These are phyloP conservation scores for Bocquillonia castaneifolia DNA, from an alignment of 441 rosid species.

Conservation along the genomic window DNA sequence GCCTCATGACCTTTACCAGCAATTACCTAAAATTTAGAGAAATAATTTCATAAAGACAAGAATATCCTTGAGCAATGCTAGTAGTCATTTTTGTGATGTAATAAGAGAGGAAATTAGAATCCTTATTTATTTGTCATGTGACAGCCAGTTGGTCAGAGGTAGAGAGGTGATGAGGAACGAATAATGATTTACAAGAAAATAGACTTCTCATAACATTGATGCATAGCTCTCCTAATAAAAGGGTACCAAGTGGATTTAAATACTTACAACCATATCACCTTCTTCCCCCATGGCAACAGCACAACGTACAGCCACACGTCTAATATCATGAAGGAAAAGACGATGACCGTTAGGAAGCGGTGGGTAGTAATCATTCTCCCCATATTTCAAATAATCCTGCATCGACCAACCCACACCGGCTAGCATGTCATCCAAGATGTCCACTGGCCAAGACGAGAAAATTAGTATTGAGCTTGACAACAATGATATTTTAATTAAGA, in stretches of 20 bases:
- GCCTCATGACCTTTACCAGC: conserved; percentile 94
- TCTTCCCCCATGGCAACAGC: conserved; percentile 98
- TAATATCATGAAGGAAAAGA: conserved; percentile 73
- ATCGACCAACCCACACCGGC: conserved; percentile 88
- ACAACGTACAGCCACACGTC: conserved; percentile 83
- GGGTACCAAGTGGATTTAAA: conserved; percentile 16
- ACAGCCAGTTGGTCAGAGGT: neutral
- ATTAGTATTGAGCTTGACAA: conserved; percentile 18
- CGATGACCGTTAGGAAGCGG: conserved; percentile 86
- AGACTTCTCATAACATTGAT: neutral
- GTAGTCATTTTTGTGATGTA: neutral
- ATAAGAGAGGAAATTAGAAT: neutral
- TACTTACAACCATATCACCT: conserved; percentile 95
- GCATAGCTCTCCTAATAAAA: neutral
- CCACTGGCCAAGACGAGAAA: conserved; percentile 51
- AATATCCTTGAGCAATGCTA: neutral
- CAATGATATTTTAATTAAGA: neutral
- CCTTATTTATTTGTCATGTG: neutral
- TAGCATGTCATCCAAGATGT: conserved; percentile 91
- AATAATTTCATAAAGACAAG: conserved; percentile 1
- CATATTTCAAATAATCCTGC: conserved; percentile 85
- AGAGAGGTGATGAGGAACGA: neutral
- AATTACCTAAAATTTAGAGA: conserved; percentile 49
- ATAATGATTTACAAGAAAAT: neutral
- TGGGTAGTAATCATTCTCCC: conserved; percentile 82